phyloP scores from a whole-genome alignment of 768 basidiomycete species.

The Infundibulicybe gibba region DNA sequence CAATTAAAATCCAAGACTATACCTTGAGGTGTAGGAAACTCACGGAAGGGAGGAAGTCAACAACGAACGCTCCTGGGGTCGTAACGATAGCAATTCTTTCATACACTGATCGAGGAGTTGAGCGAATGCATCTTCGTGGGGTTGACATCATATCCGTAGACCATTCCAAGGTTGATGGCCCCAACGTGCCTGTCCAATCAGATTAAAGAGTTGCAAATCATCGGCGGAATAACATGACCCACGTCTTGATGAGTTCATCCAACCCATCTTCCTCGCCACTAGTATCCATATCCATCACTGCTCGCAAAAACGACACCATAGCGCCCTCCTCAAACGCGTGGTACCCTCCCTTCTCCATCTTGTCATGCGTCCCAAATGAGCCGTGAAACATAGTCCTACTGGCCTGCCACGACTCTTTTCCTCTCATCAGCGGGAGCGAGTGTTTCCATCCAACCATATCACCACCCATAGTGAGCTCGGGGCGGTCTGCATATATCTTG shows the following conservation, averaged over 20 bases:
- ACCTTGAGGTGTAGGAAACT: background rate
- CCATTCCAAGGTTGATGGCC: conserved; percentile 17
- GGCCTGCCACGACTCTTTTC: no score
- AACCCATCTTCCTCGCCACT: no score
- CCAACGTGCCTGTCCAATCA: conserved; percentile 5
- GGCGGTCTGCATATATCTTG: background rate
- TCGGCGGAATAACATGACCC: no score
- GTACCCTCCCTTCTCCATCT: no score
- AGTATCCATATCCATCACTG: no score
- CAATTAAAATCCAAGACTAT: background rate
- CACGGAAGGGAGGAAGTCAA: conserved; percentile 20
- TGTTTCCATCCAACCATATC: background rate
- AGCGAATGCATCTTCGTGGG: conserved; percentile 19
- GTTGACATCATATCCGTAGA: conserved; percentile 22
- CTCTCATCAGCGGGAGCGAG: background rate
- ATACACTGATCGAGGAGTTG: conserved; percentile 14
- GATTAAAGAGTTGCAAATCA: background rate
- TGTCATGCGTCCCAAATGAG: no score
- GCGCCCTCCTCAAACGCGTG: no score
- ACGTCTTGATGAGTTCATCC: no score
- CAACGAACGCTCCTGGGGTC: conserved; percentile 12
- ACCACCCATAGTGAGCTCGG: background rate
- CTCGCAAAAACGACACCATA: no score
- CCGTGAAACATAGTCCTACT: no score
- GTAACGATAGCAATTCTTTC: conserved; percentile 11